phyloP scores from a whole-genome alignment of 208 protist genomes.

The Leptomonas pyrrhocoris region DNA sequence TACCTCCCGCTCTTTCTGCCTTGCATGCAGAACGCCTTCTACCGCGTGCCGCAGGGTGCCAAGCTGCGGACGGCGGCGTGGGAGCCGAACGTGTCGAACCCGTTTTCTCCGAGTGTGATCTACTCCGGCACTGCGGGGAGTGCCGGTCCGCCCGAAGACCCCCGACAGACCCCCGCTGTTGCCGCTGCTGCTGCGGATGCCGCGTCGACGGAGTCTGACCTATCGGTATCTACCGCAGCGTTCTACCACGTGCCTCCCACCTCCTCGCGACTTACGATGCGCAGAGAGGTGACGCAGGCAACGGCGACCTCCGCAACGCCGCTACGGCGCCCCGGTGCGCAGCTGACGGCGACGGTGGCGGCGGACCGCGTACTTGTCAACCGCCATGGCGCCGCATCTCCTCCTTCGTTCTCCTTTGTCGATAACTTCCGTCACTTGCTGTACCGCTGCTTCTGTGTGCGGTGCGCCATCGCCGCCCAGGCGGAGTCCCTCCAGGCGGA shows the following conservation, averaged over 20 bases:
- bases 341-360: not conserved
- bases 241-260: conserved; percentile 22
- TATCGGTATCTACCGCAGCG: not conserved
- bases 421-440: conserved; percentile 35
- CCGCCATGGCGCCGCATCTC: not conserved
- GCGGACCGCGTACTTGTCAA: not conserved
- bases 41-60: conserved; percentile 11
- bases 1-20: conserved; percentile 17
- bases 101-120: conserved; percentile 3
- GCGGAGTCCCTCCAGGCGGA: conserved; percentile 57
- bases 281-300: too few relatives aligned
- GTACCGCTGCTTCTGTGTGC: conserved; percentile 60
- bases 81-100: conserved; percentile 11
- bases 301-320: too few relatives aligned
- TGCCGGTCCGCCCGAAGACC: too few relatives aligned
- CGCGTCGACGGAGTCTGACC: not conserved
- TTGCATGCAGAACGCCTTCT: conserved; percentile 25
- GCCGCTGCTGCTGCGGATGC: not conserved
- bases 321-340: not conserved
- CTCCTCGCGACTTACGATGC: not conserved
- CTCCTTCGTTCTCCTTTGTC: not conserved
- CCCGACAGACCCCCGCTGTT: too few relatives aligned
- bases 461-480: conserved; percentile 68
- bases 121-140: not conserved
- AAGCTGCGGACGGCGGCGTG: conserved; percentile 16